Evolutionary conservation across 1,284 basidiomycete genomes (phyloP).

Genomic region (Puccinia sorghi): DNA sequence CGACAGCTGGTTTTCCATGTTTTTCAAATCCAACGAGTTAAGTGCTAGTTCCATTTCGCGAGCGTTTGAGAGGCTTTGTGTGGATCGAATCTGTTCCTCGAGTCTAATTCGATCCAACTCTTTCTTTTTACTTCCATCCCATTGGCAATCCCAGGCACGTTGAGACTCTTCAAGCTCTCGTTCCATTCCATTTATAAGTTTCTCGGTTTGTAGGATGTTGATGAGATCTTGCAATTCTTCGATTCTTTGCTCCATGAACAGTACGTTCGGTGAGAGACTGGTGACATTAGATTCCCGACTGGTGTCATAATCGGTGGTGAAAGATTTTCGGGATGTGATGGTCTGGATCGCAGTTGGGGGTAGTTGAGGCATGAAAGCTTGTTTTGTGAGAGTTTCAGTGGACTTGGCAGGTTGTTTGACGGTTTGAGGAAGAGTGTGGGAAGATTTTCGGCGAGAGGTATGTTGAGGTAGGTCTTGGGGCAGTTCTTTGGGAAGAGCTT

Average conservation of each 20-base stretch:
- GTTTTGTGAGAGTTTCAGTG: neutral
- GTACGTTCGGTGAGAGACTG: neutral
- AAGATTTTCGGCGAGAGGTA: neutral
- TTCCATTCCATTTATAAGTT: neutral
- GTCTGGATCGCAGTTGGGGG: neutral
- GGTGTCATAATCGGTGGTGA: constrained; percentile 15
- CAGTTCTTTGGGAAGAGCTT: neutral
- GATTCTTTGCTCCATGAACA: constrained; percentile 20
- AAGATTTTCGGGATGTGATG: constrained; percentile 9
- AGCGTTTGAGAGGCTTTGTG: neutral
- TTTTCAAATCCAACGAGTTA: constrained; percentile 1
- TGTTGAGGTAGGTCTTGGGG: neutral
- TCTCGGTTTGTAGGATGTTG: constrained; percentile 5
- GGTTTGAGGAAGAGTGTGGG: neutral
- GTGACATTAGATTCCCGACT: constrained; percentile 24
- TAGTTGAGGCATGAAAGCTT: neutral
- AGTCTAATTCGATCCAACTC: neutral
- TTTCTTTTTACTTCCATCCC: constrained; percentile 9
- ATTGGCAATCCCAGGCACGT: neutral
- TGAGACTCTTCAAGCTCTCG: neutral
- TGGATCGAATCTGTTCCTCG: neutral
- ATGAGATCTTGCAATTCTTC: constrained; percentile 11
- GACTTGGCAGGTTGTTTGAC: neutral
- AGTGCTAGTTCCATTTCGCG: constrained; percentile 2
- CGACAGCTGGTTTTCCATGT: constrained; percentile 15